Base-by-base conservation (phyloP, 2,329 filamentous ascomycete species). In the Diaporthe citriasiana region DNA sequence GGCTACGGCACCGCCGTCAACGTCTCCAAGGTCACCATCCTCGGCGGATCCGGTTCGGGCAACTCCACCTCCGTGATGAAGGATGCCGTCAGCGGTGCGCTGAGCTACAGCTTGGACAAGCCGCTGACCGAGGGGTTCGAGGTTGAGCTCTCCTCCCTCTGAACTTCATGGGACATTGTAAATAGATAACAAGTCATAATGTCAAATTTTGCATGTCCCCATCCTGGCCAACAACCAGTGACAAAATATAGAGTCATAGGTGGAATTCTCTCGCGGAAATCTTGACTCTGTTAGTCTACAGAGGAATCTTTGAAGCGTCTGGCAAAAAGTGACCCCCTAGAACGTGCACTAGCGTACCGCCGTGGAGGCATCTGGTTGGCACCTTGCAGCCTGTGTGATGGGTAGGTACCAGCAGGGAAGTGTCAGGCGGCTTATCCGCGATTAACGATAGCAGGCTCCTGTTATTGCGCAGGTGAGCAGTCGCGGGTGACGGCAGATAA, bases 21-120 rank as follows among this genome's bases (percentile, higher is more conserved):
- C 60, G 83, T 91, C 60, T 79, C 82, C 57, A 88, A 85, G 77
- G 81, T 91, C 50, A 89, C 87, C 3, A 81, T 91, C 65, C 79
- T 91, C 9, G 59, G 59, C 12, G 59, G 59, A 17, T 47, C 59
- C n/a, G 33, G 87, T 0, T 71, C 35, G 38, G 70, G 35, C 8
- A 53, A 57, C 42, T 10, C 4, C 25, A 33, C 33, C n/a, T 25
- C 60, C 33, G 57, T 51, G 22, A 30, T 30, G 30, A 70, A 51
- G 25, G 74, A 74, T 17, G 71, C 60, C 42, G 30, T 7, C n/a
- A 74, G 65, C 25, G 74, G 74, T 7, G 57, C 71, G 38, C 35
- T 74, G 38, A 75, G 66, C 56, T 75, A 73, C 42, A 71, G 25
- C 6, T 13, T 74, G 33, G 42, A 63, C 15, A 70, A 66, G 57